These are phyloP conservation scores for Hypoxylon sp. DNA, from an alignment of 2,329 filamentous ascomycete species.

Conservation along the genomic window DNA sequence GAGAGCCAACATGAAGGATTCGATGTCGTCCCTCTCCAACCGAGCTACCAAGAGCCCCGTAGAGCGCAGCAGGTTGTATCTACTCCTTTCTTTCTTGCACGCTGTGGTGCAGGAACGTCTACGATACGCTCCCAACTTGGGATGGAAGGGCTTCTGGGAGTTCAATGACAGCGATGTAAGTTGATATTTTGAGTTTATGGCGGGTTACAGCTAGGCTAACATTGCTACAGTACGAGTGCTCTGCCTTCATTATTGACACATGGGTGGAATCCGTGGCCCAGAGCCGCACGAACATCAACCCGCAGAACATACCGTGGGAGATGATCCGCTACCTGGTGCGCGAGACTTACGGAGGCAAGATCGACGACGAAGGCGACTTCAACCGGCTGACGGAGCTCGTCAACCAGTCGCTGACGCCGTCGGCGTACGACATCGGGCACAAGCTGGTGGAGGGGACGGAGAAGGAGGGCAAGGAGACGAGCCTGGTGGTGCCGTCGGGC, in stretches of 20 bases:
- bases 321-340: slow-evolving; percentile 90
- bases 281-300: slow-evolving; percentile 90
- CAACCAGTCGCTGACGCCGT: slow-evolving; percentile 78
- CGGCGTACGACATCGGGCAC: slow-evolving; percentile 92
- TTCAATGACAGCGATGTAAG: slow-evolving; percentile 99
- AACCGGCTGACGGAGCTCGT: slow-evolving; percentile 76
- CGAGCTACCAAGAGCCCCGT: slow-evolving; percentile 83
- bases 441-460: slow-evolving; percentile 77
- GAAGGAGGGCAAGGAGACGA: slow-evolving; percentile 63
- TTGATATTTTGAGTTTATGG: slow-evolving; percentile 41
- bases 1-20: slow-evolving; percentile 98
- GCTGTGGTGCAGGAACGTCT: slow-evolving; percentile 95
- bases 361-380: slow-evolving; percentile 90
- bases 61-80: slow-evolving; percentile 87
- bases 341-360: slow-evolving; percentile 97
- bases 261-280: slow-evolving; percentile 88
- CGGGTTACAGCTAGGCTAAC: slow-evolving; percentile 1
- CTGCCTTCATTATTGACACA: slow-evolving; percentile 91
- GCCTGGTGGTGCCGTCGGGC: slow-evolving; percentile 77
- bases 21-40: slow-evolving; percentile 80
- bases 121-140: slow-evolving; percentile 89
- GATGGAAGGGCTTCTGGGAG: slow-evolving; percentile 99
- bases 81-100: slow-evolving; percentile 92
- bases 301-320: slow-evolving; percentile 94
- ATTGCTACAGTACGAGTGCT: slow-evolving; percentile 84